phyloP scores from a whole-genome alignment of 2,329 filamentous ascomycete genomes.

The Ceratocystis colombiana region DNA sequence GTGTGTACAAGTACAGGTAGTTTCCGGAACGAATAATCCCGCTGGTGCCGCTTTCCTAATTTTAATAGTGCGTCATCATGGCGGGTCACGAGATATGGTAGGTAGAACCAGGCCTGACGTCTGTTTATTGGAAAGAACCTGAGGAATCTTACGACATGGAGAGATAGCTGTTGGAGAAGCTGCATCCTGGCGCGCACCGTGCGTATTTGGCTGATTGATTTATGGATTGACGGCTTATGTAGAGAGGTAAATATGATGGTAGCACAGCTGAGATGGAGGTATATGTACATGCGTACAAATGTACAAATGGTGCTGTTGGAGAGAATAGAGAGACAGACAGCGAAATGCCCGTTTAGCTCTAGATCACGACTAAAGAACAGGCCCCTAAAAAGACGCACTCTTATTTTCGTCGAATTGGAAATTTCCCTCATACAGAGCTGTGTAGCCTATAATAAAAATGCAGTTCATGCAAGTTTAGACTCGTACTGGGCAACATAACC shows the following conservation, averaged over 20 bases:
- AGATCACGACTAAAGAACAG: background rate
- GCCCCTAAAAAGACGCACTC: too few species aligned
- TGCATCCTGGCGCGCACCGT: background rate
- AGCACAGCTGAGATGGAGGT: background rate
- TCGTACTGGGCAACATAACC: slow-evolving; percentile 29
- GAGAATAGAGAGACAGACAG: background rate
- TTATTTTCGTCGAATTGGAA: background rate
- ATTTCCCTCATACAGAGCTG: background rate
- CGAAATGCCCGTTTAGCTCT: background rate
- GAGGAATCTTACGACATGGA: slow-evolving; percentile 12
- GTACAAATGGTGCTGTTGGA: background rate
- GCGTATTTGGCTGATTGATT: background rate
- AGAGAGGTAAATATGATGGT: background rate
- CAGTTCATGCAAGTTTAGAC: slow-evolving; percentile 5
- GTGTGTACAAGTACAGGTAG: background rate
- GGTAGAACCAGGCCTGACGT: slow-evolving; percentile 1
- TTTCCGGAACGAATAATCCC: slow-evolving; percentile 7
- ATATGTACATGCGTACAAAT: slow-evolving; percentile 1
- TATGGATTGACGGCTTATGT: background rate
- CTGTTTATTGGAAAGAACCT: slow-evolving; percentile 7
- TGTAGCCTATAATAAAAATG: too few species aligned
- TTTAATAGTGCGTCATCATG: background rate
- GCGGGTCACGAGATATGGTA: slow-evolving; percentile 1
- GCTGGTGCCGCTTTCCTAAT: slow-evolving; percentile 8
- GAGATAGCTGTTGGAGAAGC: slow-evolving; percentile 9